phyloP scores from a whole-genome alignment of 805 yeast genomes.

The Myxozyma sirexii region DNA sequence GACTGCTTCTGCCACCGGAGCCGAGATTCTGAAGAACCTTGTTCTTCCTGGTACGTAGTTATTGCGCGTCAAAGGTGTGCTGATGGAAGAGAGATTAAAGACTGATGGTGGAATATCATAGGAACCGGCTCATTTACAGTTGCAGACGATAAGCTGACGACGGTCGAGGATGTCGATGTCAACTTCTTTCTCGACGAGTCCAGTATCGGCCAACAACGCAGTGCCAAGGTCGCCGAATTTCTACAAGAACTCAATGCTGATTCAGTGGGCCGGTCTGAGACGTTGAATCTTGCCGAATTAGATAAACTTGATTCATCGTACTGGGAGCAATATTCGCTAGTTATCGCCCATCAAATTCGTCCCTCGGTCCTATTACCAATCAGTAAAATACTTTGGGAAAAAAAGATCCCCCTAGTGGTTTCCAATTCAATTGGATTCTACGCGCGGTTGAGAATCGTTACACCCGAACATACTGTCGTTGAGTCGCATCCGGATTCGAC shows the following conservation, averaged over 20 bases:
- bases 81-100: constrained; percentile 31
- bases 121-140: constrained; percentile 67
- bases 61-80: neutral
- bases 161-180: constrained; percentile 51
- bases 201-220: constrained; percentile 50
- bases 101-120: constrained; percentile 1
- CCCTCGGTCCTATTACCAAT: constrained; percentile 39
- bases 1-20: constrained; percentile 58
- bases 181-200: constrained; percentile 62
- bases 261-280: constrained; percentile 47
- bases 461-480: constrained; percentile 55
- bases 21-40: constrained; percentile 76
- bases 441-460: constrained; percentile 57
- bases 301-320: constrained; percentile 32
- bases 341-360: constrained; percentile 50
- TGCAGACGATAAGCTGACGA: constrained; percentile 52
- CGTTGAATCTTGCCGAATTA: neutral
- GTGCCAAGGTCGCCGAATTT: constrained; percentile 46
- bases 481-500: constrained; percentile 72
- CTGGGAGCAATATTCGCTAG: constrained; percentile 56
- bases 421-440: constrained; percentile 64
- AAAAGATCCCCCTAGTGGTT: constrained; percentile 57
- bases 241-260: constrained; percentile 65
- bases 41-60: constrained; percentile 68
- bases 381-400: constrained; percentile 47